Conservation (phyloP, 2,329 filamentous ascomycete species). For the Ophiostoma perfectum region DNA sequence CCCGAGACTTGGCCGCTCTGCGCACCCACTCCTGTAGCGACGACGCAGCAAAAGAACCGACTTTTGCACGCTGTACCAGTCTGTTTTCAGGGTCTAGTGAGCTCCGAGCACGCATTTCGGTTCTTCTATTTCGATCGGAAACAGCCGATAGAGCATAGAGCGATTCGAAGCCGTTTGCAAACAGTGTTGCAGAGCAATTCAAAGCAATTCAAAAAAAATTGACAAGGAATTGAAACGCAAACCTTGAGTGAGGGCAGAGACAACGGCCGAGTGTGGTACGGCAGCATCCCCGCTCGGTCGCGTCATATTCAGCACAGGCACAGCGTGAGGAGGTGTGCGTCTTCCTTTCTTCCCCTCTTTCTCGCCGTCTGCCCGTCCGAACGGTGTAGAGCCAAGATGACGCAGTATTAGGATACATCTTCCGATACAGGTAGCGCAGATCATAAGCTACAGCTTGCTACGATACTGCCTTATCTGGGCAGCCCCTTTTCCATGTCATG, state of each 20-base stretch:
- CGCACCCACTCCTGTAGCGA: not conserved
- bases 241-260: not conserved
- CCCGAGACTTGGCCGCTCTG: constrained; percentile 6
- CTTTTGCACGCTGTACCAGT: not conserved
- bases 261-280: not conserved
- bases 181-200: not conserved
- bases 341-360: constrained; percentile 2
- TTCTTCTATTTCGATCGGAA: not conserved
- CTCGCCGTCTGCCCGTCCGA: not conserved
- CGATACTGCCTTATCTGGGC: not conserved
- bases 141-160: not conserved
- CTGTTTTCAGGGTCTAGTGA: not conserved
- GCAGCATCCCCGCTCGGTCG: constrained; percentile 4
- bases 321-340: not conserved
- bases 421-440: not conserved
- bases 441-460: not conserved
- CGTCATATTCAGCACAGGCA: not conserved
- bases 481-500: not conserved
- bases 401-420: not conserved
- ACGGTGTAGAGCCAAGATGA: not conserved
- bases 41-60: not conserved
- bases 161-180: not conserved
- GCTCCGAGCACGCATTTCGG: not conserved
- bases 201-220: not conserved
- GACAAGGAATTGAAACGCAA: not conserved